Conservation (phyloP, 192 early-diverging fungal genomes). For the Allomyces macrogynus region DNA sequence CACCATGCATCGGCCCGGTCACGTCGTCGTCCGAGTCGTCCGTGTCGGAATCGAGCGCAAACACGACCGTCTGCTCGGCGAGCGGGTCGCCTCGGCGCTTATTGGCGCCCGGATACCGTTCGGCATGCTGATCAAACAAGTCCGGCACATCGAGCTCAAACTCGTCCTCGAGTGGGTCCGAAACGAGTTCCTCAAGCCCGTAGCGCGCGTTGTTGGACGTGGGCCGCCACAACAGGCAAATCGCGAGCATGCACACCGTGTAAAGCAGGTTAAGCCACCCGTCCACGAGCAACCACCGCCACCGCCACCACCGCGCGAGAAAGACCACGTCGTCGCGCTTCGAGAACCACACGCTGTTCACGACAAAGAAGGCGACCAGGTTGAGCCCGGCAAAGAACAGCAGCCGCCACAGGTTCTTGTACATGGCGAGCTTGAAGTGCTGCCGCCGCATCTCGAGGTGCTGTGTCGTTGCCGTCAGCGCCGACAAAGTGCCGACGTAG, state of each 20-base stretch:
- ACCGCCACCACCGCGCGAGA: slow-evolving; percentile 57
- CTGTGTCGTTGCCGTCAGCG: slow-evolving; percentile 53
- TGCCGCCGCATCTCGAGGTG: slow-evolving; percentile 61
- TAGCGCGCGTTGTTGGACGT: slow-evolving; percentile 79
- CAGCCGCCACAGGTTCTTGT: slow-evolving; percentile 57
- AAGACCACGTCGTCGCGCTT: slow-evolving; percentile 39
- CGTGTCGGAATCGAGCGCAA: not conserved
- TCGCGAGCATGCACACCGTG: slow-evolving; percentile 50
- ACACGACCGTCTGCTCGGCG: not conserved
- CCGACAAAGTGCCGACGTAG: slow-evolving; percentile 81
- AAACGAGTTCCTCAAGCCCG: slow-evolving; percentile 62
- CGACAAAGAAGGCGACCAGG: slow-evolving; percentile 55
- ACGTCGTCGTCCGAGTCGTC: not conserved
- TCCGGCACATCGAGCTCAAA: not conserved
- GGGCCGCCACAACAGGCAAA: slow-evolving; percentile 79
- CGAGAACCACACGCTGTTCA: slow-evolving; percentile 59
- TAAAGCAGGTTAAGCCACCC: slow-evolving; percentile 85
- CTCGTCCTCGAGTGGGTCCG: slow-evolving; percentile 14
- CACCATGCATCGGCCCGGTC: too few species aligned
- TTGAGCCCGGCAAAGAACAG: slow-evolving; percentile 52
- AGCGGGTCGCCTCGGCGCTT: not conserved
- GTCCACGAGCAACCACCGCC: slow-evolving; percentile 79
- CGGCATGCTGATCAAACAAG: too few species aligned
- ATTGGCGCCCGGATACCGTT: too few species aligned
- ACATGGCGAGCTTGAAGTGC: slow-evolving; percentile 78